Evolutionary conservation across 2,329 filamentous ascomycete species (phyloP).

Genomic region (Aspergillus costaricaensis): DNA sequence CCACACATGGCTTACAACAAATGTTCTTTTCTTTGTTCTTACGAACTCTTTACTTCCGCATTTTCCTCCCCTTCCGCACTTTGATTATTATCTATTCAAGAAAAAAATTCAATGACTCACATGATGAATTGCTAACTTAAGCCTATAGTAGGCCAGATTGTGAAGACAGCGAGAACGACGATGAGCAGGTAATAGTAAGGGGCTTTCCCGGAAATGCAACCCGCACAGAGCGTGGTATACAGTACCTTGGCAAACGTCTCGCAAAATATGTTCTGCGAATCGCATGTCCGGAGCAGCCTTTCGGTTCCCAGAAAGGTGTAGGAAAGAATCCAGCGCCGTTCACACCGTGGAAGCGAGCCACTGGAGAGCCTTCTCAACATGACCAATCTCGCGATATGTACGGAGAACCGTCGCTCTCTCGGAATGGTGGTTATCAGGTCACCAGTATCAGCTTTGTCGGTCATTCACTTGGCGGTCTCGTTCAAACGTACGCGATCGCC

Average conservation of each 20-base stretch:
- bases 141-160: neutral
- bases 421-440: conserved; percentile 69
- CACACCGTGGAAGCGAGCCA: conserved; percentile 40
- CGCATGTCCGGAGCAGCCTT: conserved; percentile 93
- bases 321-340: conserved; percentile 53
- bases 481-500: conserved; percentile 92
- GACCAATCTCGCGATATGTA: conserved; percentile 43
- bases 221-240: conserved; percentile 90
- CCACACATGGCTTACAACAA: too few relatives aligned
- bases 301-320: conserved; percentile 64
- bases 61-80: neutral
- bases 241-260: conserved; percentile 91
- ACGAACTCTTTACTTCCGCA: too few relatives aligned
- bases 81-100: neutral
- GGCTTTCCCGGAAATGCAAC: conserved; percentile 89
- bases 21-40: too few relatives aligned
- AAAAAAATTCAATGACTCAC: neutral
- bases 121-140: neutral
- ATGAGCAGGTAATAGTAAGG: conserved; percentile 79
- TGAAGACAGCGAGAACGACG: conserved; percentile 44
- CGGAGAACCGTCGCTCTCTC: conserved; percentile 46
- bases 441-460: conserved; percentile 94
- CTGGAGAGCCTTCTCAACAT: conserved; percentile 31
- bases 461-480: conserved; percentile 84
- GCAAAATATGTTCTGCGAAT: conserved; percentile 87